Evolutionary conservation across 495 filamentous ascomycete genomes (phyloP), one percentile per base, ranked within the genome.

Genomic region (Neohortaea acidophila): DNA sequence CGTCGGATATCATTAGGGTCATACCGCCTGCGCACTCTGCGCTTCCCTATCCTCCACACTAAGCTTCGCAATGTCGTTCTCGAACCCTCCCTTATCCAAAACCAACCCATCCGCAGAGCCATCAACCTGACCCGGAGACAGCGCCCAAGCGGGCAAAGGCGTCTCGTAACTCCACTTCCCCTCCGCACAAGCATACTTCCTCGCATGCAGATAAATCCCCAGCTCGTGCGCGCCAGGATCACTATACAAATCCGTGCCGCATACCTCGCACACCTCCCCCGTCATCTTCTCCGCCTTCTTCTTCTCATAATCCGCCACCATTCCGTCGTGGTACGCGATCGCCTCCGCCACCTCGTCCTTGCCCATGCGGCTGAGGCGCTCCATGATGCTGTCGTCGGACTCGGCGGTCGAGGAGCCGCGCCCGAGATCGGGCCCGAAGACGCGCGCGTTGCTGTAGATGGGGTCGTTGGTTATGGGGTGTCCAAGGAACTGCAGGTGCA

Each of bases 401-500:
- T 83, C 77, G 3, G 69, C 67, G 3, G 64, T 58, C 5, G 65
- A 69, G 43, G 86, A 81, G 35, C 77, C 70, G 34, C 68, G 68
- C 5, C 79, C 89, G 0, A 97, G 69, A 1, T 72, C 67, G 0
- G 74, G 64, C 2, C 91, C 91, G 66, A 91, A 97, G 14, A 96
- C 89, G 33, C 72, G 72, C 41, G 81, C 77, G 51, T 96, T 96
- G 49, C 80, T 84, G 57, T 97, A 97, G 44, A 97, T 97, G 2
- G 89, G 89, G 54, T 97, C 89, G 55, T 96, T 96, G 34, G 79
- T 72, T 50, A 97, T 94, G 2, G 89, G 91, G 51, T 97, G 80
- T 7, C 89, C 89, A 9, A 97, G 61, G 53, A 80, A 93, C 52
- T 97, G 89, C 1, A 97, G 69, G 51, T 97, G 89, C 9, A 97